Base-by-base conservation (phyloP, 2,329 filamentous ascomycete species). In the Colletotrichum sp. region DNA sequence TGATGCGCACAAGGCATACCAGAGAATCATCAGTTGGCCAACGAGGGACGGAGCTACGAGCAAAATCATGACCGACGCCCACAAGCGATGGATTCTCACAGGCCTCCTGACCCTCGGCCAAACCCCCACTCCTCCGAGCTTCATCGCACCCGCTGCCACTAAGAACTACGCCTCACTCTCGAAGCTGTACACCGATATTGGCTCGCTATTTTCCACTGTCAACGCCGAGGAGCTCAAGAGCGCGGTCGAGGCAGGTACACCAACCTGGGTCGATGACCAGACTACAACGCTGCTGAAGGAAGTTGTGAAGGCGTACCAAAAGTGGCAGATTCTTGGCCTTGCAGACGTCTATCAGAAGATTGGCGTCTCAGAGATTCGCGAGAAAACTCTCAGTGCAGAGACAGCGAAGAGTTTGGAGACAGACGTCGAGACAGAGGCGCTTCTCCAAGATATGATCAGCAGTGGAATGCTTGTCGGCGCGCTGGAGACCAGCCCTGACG, bases 71-170 rank as follows among this genome's bases (percentile, higher is more conserved):
- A 88, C 94, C 6, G 95, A 98, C 78, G 95, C 95, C 8, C 96
- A 98, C 87, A 97, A 96, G 85, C 97, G 96, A 84, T 98, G 95
- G 94, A 82, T 97, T 10, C 86, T 99, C 18, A 89, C 96, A 12
- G 92, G 92, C 69, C 88, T 98, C 70, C 86, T 99, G 21, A 88
- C 91, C 8, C 87, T 92, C 69, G 96, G 96, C 78, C 91, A 88
- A 79, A 87, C 87, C 6, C 85, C 87, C 3, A 79, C 84, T 1
- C 81, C 91, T 12, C 94, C 94, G 1, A 86, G 88, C 52, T 90
- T 91, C 62, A 89, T 91, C 9, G 88, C 89, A 66, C 75, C 83
- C 3, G 83, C 85, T 24, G 89, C 91, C 2, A 86, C 90, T 76
- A 93, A 91, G 80, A 82, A 86, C 7, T 93, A 93, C 79, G 88